Conservation (phyloP, 78 protist genomes). For the Dictyostelium purpureum region DNA sequence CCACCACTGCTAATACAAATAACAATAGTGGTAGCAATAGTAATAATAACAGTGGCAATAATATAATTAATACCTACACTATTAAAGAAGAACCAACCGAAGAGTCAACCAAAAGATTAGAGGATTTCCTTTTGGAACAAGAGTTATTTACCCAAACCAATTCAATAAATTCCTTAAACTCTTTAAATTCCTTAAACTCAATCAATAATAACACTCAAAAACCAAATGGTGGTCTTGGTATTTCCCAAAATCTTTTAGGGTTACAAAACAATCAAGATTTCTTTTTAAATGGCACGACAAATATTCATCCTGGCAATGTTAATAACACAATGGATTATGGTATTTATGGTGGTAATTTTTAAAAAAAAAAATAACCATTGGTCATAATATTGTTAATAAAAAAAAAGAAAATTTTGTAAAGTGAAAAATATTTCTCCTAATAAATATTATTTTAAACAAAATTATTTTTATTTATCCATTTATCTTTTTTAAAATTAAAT, state of each 20-base stretch:
- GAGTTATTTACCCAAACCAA: not conserved
- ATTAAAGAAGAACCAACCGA: conserved; percentile 40
- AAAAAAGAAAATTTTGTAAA: too few species aligned
- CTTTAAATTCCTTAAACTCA: too few species aligned
- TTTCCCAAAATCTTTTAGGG: conserved; percentile 5
- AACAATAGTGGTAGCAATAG: conserved; percentile 6
- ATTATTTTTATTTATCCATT: too few species aligned
- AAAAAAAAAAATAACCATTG: too few species aligned
- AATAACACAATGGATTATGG: not conserved
- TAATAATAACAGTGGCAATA: conserved; percentile 9
- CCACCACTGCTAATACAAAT: not conserved
- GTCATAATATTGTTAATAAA: too few species aligned
- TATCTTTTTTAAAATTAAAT: too few species aligned
- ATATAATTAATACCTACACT: not conserved
- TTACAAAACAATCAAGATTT: not conserved
- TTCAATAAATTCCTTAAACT: not conserved
- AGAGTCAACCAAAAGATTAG: not conserved
- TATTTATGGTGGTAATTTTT: too few species aligned
- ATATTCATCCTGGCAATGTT: not conserved
- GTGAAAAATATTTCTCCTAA: too few species aligned
- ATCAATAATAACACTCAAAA: not conserved
- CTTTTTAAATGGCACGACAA: conserved; percentile 6
- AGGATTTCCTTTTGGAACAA: conserved; percentile 45
- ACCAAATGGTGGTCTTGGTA: not conserved
- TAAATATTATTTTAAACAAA: too few species aligned